Conservation (phyloP, 345 rosid genomes). For the Microcos paniculata region DNA sequence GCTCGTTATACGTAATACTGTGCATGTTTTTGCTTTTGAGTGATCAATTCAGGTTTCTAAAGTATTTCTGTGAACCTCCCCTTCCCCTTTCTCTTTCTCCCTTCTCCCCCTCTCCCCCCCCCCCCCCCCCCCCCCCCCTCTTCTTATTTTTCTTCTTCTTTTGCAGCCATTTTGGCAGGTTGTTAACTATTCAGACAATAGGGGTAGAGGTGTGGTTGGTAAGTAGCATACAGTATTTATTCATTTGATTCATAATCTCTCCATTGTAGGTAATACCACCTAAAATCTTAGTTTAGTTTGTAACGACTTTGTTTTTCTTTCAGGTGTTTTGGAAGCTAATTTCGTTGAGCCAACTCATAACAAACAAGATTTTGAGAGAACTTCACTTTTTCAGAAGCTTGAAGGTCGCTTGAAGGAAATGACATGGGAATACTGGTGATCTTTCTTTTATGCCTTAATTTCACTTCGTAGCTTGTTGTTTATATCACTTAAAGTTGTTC, state of each 20-base stretch:
- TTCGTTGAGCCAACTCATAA: slow-evolving; percentile 91
- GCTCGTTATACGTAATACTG: neutral
- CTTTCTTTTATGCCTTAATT: neutral
- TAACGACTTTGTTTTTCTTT: slow-evolving; percentile 11
- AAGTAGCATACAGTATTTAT: slow-evolving; percentile 33
- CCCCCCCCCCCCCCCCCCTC: too few species aligned
- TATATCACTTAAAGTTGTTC: neutral
- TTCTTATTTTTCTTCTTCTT: neutral
- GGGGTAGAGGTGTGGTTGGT: slow-evolving; percentile 97
- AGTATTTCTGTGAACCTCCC: too few species aligned
- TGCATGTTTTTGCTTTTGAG: neutral
- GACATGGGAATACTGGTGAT: slow-evolving; percentile 90
- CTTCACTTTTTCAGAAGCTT: slow-evolving; percentile 90
- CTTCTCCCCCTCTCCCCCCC: too few species aligned
- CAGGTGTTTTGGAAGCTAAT: slow-evolving; percentile 92
- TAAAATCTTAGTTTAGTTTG: neutral
- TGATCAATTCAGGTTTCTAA: neutral
- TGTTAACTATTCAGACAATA: slow-evolving; percentile 39
- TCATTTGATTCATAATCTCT: neutral
- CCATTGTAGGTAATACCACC: neutral
- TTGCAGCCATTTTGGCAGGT: slow-evolving; percentile 94
- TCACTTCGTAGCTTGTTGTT: neutral
- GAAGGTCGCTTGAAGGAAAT: slow-evolving; percentile 91
- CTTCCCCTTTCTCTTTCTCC: too few species aligned
- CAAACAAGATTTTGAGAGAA: slow-evolving; percentile 97